Conservation (phyloP, 1,284 basidiomycete genomes). For the Fistulinella cinereoalba region DNA sequence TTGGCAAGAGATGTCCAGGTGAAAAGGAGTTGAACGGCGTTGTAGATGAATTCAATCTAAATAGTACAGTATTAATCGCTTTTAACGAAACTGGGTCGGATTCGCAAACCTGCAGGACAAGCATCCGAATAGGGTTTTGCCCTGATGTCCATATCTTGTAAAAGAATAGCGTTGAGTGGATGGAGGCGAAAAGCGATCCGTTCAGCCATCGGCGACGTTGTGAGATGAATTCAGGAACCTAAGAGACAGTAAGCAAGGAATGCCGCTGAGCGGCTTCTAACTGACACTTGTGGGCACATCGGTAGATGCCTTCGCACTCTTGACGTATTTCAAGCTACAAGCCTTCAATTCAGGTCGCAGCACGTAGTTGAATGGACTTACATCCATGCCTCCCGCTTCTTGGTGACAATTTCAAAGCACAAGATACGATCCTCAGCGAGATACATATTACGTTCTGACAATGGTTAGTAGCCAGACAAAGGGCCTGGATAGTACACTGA, state of each 20-base stretch:
- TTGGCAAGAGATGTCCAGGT: conserved; percentile 84
- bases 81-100: background rate
- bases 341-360: conserved; percentile 9
- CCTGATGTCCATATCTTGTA: conserved; percentile 90
- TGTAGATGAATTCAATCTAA: conserved; percentile 80
- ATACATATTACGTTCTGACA: conserved; percentile 81
- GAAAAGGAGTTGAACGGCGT: conserved; percentile 74
- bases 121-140: conserved; percentile 82
- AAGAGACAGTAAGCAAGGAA: conserved; percentile 1
- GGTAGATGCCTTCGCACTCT: conserved; percentile 85
- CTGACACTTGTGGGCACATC: conserved; percentile 78
- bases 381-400: conserved; percentile 81
- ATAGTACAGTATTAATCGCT: background rate
- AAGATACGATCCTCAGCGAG: conserved; percentile 92
- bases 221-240: conserved; percentile 85
- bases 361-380: conserved; percentile 38
- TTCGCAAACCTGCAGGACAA: conserved; percentile 60
- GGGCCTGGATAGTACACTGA: conserved; percentile 18
- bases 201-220: conserved; percentile 91
- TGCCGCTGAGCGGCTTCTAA: background rate
- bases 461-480: conserved; percentile 7
- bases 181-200: conserved; percentile 82
- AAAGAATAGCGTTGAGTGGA: conserved; percentile 84
- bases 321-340: conserved; percentile 80
- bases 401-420: conserved; percentile 97